Evolutionary conservation across 495 filamentous ascomycete species (phyloP).

Genomic region (Neurospora sp.): DNA sequence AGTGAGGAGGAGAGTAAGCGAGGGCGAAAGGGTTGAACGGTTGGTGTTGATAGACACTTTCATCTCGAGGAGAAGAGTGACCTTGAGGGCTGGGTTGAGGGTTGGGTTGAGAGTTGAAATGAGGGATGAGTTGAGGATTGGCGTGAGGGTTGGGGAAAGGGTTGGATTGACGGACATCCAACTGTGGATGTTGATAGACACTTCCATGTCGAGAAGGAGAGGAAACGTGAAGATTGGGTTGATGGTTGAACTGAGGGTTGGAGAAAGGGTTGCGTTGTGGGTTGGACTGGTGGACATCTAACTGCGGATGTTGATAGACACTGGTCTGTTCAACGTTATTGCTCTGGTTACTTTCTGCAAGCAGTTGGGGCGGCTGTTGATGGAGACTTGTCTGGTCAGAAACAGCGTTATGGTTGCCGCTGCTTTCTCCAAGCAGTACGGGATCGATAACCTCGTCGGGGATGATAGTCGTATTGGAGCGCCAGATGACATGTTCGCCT

Average conservation of each 20-base stretch:
- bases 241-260: background rate
- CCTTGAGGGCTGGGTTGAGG: background rate
- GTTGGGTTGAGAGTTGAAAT: background rate
- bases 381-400: background rate
- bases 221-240: background rate
- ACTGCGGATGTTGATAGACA: background rate
- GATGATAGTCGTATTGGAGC: background rate
- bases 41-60: background rate
- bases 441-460: background rate
- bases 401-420: background rate
- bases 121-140: background rate
- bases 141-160: background rate
- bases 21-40: background rate
- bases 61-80: background rate
- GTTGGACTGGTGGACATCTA: background rate
- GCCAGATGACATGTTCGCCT: background rate
- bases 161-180: background rate
- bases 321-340: background rate
- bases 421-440: background rate
- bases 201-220: background rate
- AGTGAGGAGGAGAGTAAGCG: background rate
- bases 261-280: background rate
- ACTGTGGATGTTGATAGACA: background rate
- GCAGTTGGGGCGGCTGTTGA: background rate
- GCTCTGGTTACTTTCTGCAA: background rate